Evolutionary conservation across 768 basidiomycete genomes (phyloP).

Genomic region (Phlebiopsis gigantea): DNA sequence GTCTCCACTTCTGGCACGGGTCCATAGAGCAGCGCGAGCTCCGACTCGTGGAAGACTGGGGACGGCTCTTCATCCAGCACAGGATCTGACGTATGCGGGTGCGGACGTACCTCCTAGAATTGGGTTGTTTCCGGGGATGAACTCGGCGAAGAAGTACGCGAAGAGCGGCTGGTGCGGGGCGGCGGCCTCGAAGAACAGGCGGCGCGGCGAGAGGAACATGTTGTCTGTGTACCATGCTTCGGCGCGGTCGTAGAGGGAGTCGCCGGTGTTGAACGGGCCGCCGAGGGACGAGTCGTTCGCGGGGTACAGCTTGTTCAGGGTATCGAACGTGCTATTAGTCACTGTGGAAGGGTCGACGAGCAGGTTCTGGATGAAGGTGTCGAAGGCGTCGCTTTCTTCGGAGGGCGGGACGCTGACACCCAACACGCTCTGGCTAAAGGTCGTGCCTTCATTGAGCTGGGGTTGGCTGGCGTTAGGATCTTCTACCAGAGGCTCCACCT

Average conservation of each 20-base stretch:
- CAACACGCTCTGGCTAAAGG: constrained; percentile 33
- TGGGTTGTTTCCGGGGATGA: constrained; percentile 46
- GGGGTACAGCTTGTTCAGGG: constrained; percentile 36
- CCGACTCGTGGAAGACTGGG: constrained; percentile 41
- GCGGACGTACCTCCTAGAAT: constrained; percentile 37
- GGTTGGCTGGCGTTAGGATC: background rate
- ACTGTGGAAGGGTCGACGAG: constrained; percentile 46
- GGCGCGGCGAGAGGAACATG: constrained; percentile 45
- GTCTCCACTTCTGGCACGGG: constrained; percentile 37
- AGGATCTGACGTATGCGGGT: background rate
- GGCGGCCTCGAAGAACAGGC: constrained; percentile 43
- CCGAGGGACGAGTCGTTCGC: constrained; percentile 41
- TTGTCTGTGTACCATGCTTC: constrained; percentile 49
- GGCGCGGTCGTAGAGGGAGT: constrained; percentile 48
- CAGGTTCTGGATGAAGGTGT: constrained; percentile 38
- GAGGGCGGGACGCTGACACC: constrained; percentile 30
- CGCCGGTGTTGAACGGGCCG: constrained; percentile 49
- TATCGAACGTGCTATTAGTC: constrained; percentile 33
- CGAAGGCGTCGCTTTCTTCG: constrained; percentile 37
- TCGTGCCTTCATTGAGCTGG: constrained; percentile 45
- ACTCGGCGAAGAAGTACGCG: constrained; percentile 48
- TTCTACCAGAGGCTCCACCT: constrained; percentile 13
- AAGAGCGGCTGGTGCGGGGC: constrained; percentile 41
- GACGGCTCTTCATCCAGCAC: background rate
- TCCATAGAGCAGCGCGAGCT: constrained; percentile 41